Base-by-base conservation (phyloP, 2,329 filamentous ascomycete genomes). In the Penicillium glabrum region DNA sequence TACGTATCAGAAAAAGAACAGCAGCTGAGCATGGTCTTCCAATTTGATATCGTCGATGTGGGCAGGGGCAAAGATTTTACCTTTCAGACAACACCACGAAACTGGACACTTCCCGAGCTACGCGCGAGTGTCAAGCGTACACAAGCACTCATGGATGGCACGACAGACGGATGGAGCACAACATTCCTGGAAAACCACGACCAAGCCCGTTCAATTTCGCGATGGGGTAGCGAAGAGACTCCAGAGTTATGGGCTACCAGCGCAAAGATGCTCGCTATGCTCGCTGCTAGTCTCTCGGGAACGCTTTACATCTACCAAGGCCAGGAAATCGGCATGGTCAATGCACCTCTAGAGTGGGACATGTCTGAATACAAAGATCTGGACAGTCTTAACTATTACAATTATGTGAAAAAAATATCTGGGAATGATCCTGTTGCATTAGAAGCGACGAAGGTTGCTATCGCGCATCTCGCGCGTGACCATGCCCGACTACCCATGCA, bases 1-100 rank as follows among this genome's bases (percentile, higher is more conserved):
- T 89, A 87, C 60, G 84, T 89, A 14, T 80, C 81, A 3, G 80
- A 83, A 0, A 72, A 79, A 27, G 82, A 83, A 54, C 80, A 81
- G 57, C 83, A 89, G 69, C 74, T 90, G 48, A 82, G 85, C 67
- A 90, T 89, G 87, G 84, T 89, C 1, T 89, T 90, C 71, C 84
- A 68, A 45, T 67, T 68, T 37, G 61, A 67, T 57, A 77, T 85
- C 1, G 83, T 87, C 9, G 80, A 86, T 61, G 71, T 86, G 4
- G 86, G 81, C 0, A 72, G 75, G 14, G 81, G 81, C 1, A 72
- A 77, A n/a, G 79, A 53, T 14, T 57, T 51, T 68, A 73, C 61
- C 71, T 77, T 83, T 65, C 75, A 81, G 51, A 82, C 79, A n/a
- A 69, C 72, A 1, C 75, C 65, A 9, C 64, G 64, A n/a, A 65